Evolutionary conservation across 257 asterid genomes (phyloP).

Genomic region (Mentha longifolia): DNA sequence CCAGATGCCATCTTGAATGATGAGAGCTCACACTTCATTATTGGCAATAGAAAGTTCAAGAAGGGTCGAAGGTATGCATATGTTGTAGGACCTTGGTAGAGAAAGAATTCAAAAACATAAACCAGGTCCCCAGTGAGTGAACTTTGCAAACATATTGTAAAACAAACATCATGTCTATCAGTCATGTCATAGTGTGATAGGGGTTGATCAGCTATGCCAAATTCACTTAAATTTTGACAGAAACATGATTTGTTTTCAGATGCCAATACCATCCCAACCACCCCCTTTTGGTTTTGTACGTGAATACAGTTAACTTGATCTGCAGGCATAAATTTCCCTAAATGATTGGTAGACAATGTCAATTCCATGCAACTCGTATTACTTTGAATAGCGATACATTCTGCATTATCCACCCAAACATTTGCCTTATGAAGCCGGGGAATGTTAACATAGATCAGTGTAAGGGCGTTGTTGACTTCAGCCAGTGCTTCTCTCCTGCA

Average conservation of each 20-base stretch:
- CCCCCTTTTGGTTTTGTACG: background rate
- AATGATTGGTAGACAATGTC: no score
- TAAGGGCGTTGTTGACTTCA: background rate
- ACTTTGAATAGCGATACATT: background rate
- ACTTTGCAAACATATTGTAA: background rate
- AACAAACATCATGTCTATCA: background rate
- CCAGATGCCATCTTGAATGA: background rate
- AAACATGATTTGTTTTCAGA: conserved; percentile 6
- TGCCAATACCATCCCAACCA: background rate
- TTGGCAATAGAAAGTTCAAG: background rate
- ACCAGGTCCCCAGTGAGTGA: background rate
- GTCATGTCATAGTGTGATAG: background rate
- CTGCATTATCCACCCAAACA: background rate
- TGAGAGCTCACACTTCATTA: background rate
- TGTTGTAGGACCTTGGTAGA: background rate
- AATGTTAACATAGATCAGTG: background rate
- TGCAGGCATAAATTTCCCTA: no score
- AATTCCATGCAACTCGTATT: no score
- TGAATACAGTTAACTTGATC: no score
- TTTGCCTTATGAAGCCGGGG: conserved; percentile 17
- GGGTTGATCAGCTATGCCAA: no score
- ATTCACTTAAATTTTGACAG: background rate
- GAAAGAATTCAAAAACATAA: background rate
- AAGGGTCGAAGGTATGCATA: background rate
- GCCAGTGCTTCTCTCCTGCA: background rate